These are phyloP conservation scores for Candida nemodendra DNA, from an alignment of 805 yeast genomes.

Conservation along the genomic window DNA sequence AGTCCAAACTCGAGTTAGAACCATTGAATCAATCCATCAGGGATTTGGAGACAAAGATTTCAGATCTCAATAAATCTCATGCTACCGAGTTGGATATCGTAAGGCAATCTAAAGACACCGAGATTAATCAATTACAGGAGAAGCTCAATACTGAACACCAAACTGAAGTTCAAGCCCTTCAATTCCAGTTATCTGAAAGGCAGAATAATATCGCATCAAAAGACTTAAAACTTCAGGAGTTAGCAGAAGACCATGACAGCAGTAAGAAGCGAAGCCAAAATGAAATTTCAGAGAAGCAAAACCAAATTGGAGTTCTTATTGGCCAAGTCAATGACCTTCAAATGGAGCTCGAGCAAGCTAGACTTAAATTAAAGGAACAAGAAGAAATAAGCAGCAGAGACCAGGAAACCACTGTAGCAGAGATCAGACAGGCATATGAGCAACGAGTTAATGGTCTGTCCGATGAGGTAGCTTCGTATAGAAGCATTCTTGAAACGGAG, in stretches of 20 bases:
- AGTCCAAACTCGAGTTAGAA: conserved; percentile 5
- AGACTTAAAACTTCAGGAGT: conserved; percentile 8
- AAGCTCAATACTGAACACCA: conserved; percentile 4
- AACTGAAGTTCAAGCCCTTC: neutral
- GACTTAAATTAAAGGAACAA: neutral
- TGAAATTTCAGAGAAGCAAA: too few relatives aligned
- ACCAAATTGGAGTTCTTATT: neutral
- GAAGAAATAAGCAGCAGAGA: neutral
- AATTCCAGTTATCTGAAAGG: neutral
- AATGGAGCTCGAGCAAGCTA: neutral
- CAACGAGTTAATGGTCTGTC: neutral
- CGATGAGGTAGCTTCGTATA: neutral
- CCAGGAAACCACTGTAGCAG: neutral
- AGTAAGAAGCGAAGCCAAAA: too few relatives aligned
- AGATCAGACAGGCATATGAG: neutral
- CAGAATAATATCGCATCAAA: conserved; percentile 4
- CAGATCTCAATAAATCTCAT: conserved; percentile 5
- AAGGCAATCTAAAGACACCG: conserved; percentile 1
- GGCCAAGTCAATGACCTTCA: neutral
- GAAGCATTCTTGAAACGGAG: neutral
- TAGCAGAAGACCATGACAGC: conserved; percentile 1
- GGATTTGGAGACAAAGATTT: conserved; percentile 7
- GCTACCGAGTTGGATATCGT: conserved; percentile 1
- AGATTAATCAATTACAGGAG: neutral
- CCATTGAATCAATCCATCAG: conserved; percentile 4